A percentile compares a stretch with the other conserved stretches of the same genome.
phyloP scores from a whole-genome alignment of 2,329 filamentous ascomycete species.

The Tricladium varicosporioides region DNA sequence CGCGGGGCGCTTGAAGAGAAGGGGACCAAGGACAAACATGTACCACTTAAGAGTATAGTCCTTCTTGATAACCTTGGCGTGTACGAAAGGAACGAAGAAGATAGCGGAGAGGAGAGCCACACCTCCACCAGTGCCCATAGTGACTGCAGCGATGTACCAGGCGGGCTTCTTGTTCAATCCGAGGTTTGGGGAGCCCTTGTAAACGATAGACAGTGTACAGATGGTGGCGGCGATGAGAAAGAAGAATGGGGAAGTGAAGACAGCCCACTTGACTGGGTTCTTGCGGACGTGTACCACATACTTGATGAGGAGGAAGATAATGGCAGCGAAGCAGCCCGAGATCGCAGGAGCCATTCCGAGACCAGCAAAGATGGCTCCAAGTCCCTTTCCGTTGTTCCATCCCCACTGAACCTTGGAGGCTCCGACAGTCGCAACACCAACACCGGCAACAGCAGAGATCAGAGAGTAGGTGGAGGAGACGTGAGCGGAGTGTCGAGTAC shows the following conservation, averaged over 20 bases:
- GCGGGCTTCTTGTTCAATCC: constrained; percentile 63
- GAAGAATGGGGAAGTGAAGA: constrained; percentile 72
- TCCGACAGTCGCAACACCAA: constrained; percentile 66
- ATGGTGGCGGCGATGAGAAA: constrained; percentile 74
- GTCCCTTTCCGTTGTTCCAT: constrained; percentile 66
- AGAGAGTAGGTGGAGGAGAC: constrained; percentile 73
- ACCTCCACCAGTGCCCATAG: constrained; percentile 61
- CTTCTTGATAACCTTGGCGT: constrained; percentile 66
- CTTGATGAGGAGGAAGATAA: constrained; percentile 74
- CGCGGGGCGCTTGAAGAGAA: constrained; percentile 59
- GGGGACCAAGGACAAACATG: constrained; percentile 60
- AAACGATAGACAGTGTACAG: constrained; percentile 75
- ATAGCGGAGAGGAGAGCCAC: constrained; percentile 57
- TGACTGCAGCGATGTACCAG: constrained; percentile 66
- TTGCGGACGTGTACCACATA: constrained; percentile 67
- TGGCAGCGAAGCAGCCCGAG: constrained; percentile 61
- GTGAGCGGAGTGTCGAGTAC: constrained; percentile 69
- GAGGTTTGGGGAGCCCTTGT: constrained; percentile 74
- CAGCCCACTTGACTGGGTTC: constrained; percentile 70
- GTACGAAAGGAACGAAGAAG: constrained; percentile 72
- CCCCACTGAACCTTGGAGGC: constrained; percentile 64
- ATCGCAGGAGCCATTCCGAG: constrained; percentile 69
- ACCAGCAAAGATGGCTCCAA: constrained; percentile 70
- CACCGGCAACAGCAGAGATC: constrained; percentile 66
- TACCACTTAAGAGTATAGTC: constrained; percentile 64